These are phyloP conservation scores for Aspergillus vadensis DNA, from an alignment of 2,329 filamentous ascomycete genomes.

Conservation along the genomic window DNA sequence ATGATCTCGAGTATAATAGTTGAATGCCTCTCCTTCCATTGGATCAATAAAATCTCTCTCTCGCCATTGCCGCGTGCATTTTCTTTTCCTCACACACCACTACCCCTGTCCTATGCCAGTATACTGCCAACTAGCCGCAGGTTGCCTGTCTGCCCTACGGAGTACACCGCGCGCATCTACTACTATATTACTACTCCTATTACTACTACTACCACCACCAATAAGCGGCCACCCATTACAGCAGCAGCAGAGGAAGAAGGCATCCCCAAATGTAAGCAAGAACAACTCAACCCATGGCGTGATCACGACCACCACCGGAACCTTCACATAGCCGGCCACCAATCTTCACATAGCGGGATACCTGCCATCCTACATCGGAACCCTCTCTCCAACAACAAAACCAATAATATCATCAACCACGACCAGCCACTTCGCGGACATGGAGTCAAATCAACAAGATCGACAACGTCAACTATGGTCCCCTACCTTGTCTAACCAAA, in stretches of 20 bases:
- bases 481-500: too few species aligned
- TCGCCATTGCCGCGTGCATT: background rate
- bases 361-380: too few species aligned
- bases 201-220: background rate
- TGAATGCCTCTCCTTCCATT: background rate
- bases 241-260: background rate
- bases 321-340: too few species aligned
- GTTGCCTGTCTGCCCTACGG: conserved; percentile 1
- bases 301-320: too few species aligned
- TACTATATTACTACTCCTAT: background rate
- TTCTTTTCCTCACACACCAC: background rate
- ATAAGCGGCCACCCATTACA: background rate
- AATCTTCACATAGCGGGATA: too few species aligned
- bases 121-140: background rate
- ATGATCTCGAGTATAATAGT: background rate
- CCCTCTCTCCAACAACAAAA: too few species aligned
- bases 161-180: background rate
- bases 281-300: too few species aligned
- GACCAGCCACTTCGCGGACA: too few species aligned
- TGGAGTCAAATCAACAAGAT: too few species aligned
- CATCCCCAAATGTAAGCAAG: too few species aligned
- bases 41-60: background rate
- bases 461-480: too few species aligned
- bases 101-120: background rate
- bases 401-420: too few species aligned